These are phyloP conservation scores for Solanum neorickii DNA, from an alignment of 257 asterid species.

Conservation along the genomic window DNA sequence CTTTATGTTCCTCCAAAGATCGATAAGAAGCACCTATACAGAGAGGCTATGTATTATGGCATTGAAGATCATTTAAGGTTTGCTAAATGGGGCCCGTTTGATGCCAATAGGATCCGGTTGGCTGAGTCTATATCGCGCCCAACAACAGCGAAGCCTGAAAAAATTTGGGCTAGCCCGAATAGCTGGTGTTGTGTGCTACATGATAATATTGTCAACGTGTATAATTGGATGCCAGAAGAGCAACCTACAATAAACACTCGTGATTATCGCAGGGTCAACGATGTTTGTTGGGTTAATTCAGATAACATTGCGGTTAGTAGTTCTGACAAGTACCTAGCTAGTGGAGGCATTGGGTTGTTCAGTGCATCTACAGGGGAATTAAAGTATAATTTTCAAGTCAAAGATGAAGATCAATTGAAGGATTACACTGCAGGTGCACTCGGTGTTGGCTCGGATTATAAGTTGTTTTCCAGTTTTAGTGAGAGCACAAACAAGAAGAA, in stretches of 20 bases:
- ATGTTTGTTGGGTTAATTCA: slow-evolving; percentile 57
- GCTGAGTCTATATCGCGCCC: not conserved
- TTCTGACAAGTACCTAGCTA: slow-evolving; percentile 54
- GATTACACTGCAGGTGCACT: not conserved
- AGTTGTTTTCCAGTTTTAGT: not conserved
- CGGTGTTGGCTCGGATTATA: not conserved
- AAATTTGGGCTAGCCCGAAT: slow-evolving; percentile 60
- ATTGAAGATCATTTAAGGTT: slow-evolving; percentile 57
- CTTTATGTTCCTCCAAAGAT: slow-evolving; percentile 49
- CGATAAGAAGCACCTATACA: slow-evolving; percentile 41
- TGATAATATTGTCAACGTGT: slow-evolving; percentile 74
- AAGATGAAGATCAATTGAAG: slow-evolving; percentile 35
- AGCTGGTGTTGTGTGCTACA: slow-evolving; percentile 89
- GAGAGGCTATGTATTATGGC: slow-evolving; percentile 75
- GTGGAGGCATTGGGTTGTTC: slow-evolving; percentile 75
- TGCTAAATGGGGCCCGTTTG: slow-evolving; percentile 66
- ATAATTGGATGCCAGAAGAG: slow-evolving; percentile 80
- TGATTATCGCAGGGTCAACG: slow-evolving; percentile 69
- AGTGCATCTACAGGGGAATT: slow-evolving; percentile 44
- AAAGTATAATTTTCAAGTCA: slow-evolving; percentile 47
- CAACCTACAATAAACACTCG: slow-evolving; percentile 48
- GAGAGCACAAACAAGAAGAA: not conserved
- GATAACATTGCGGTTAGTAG: slow-evolving; percentile 60
- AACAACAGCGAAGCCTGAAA: not conserved
- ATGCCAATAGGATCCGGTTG: slow-evolving; percentile 40